Base-by-base conservation (phyloP, 2,329 filamentous ascomycete species). In the Fulvia fulva region DNA sequence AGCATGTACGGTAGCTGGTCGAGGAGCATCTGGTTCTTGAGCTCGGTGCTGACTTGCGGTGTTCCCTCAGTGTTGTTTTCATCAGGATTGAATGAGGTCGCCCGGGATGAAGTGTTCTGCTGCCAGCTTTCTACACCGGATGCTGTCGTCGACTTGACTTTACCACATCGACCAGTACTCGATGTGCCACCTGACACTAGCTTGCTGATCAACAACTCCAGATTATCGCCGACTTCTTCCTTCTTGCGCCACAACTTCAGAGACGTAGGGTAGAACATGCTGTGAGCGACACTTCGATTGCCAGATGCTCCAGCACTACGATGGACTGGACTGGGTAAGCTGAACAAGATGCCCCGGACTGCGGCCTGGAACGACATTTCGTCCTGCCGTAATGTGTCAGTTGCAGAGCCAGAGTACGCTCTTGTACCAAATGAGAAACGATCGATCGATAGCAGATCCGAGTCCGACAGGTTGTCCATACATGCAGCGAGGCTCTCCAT, bases 361-460 rank as follows among this genome's bases (percentile, higher is more conserved):
- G 91, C 91, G 19, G 93, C 87, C 64, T 99, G 90, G 64, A 97
- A 97, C 23, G 89, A 87, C 71, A 99, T 92, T 70, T 99, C 94
- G 63, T 97, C 91, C 73, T 97, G 93, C 6, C 92, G 87, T 9
- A 97, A 76, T 14, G 87, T 81, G 60, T 97, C 93, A 54, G 71
- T 87, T 80, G 72, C 77, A 62, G 71, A 76, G 75, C 79, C 68
- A 76, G 81, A 64, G 65, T 75, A 74, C 70, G 70, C 75, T 23
- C 81, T 78, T 5, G 76, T 78, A 2, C 85, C 83, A 37, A 81
- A 77, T 0, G 83, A 83, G 61, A 90, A 89, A 61, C 85, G 84
- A 6, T 90, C 89, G 1, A 90, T 85, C 51, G 85, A 90, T 11
- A 99, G 81, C 4, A 97, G 77, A 71, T 99, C 94, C 51, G 90